Base-by-base conservation (phyloP, 148 eudicot species). In the Amaranthus palmeri region DNA sequence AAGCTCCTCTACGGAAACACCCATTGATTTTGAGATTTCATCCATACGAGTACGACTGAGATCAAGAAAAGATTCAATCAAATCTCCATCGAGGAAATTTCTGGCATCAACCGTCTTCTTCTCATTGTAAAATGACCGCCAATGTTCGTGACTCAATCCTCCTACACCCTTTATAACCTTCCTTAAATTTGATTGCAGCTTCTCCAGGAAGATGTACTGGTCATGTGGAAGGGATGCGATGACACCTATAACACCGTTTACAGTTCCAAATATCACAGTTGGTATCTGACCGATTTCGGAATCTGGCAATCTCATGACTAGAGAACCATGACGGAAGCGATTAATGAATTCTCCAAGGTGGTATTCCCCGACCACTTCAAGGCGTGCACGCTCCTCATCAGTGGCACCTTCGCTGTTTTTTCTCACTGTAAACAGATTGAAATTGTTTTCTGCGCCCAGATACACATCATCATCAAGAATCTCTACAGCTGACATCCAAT, bases 401-500 rank as follows among this genome's bases (percentile, higher is more conserved):
- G 99, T 95, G 61, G 99, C 85, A 10, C 96, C 97, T 65, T 95
- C 99, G 45, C 92, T 88, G 71, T 95, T 95, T 78, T 95, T 95
- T 10, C 97, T 80, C 61, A 95, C 97, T 1, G 99, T 91, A 77
- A 91, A 89, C 17, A 95, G 88, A 80, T 95, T 95, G 76, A 79
- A 95, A 63, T 90, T 95, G 40, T 91, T 95, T 66, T 95, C 99
- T 1, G 88, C 89, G 3, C 99, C 99, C 6, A 95, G 88, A 70
- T 91, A 95, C 57, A 88, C 72, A 65, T 91, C 97, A 55, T 95
- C 99, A 67, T 95, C 88, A 3, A 95, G 90, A 73, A 91, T 91
- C 84, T 95, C 99, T 7, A 95, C 97, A 7, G 97, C 99, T 47
- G 99, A 85, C 99, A 95, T 95, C 99, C 99, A 95, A 54, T 91